Base-by-base conservation (phyloP, 164 flowering plant genomes). In the Liquidambar formosana region DNA sequence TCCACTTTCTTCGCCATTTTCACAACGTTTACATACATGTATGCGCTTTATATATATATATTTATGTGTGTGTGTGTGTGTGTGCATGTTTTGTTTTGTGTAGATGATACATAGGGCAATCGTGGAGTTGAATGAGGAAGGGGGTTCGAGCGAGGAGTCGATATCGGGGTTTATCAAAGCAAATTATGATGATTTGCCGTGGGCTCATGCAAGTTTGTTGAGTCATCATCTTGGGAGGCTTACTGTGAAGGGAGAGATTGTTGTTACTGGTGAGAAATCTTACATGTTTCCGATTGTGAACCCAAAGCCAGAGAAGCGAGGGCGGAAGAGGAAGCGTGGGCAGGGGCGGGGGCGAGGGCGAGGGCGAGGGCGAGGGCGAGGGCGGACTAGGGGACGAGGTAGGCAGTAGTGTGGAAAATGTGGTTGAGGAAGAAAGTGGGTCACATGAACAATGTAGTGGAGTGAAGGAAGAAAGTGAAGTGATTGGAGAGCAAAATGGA, bases 21-120 rank as follows among this genome's bases (percentile, higher is more conserved):
- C n/a, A n/a, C n/a, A n/a, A n/a, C n/a, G n/a, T n/a, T n/a, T n/a
- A n/a, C n/a, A n/a, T n/a, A n/a, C n/a, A n/a, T n/a, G n/a, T n/a
- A n/a, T n/a, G n/a, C 8, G 61, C 1, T 65, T 14, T 21, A 25
- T 8, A 10, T n/a, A 14, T n/a, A 0, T 46, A 16, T 10, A 21
- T 10, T 54, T 15, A 21, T 58, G n/a, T 56, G 27, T 18, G 22
- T 27, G 67, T 67, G 23, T 8, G 15, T 49, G 61, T 25, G n/a
- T 48, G 63, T 66, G 22, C 19, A n/a, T 58, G n/a, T 54, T 15
- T 15, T 52, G 46, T 52, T n/a, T 74, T 9, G 44, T 57, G 49
- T 49, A 86, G 88, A 84, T 86, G 88, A 81, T 84, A 23, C 63
- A 48, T 1, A 61, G 21, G 53, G 86, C 85, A 1, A 70, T 86